Conservation (phyloP, 495 filamentous ascomycete genomes). For the Penicillium argentinense region DNA sequence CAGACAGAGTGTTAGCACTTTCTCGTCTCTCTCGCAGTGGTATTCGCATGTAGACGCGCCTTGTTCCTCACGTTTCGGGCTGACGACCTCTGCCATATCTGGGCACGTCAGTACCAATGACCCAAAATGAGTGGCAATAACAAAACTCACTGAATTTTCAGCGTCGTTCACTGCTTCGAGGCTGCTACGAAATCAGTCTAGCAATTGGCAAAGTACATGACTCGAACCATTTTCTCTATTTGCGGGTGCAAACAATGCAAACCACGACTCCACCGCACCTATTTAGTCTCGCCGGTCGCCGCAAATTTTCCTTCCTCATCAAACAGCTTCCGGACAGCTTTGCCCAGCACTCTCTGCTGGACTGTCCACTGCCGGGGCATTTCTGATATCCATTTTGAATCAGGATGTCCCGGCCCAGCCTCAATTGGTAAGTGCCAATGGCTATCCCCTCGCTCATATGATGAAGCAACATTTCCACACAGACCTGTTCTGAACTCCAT, state of each 20-base stretch:
- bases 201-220: too few species aligned
- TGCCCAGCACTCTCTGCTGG: too few species aligned
- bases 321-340: background rate
- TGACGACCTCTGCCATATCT: slow-evolving; percentile 39
- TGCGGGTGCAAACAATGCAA: slow-evolving; percentile 35
- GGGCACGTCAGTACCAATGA: too few species aligned
- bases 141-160: background rate
- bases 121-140: background rate
- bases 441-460: slow-evolving; percentile 29
- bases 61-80: slow-evolving; percentile 34
- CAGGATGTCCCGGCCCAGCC: too few species aligned
- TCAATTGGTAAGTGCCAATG: background rate
- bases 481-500: slow-evolving; percentile 24
- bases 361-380: too few species aligned
- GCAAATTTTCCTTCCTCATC: slow-evolving; percentile 5
- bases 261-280: slow-evolving; percentile 18
- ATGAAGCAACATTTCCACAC: slow-evolving; percentile 56
- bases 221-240: slow-evolving; percentile 30
- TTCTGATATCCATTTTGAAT: too few species aligned
- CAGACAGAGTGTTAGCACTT: background rate
- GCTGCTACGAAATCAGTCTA: too few species aligned
- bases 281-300: slow-evolving; percentile 16
- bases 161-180: too few species aligned
- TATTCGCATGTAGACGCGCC: slow-evolving; percentile 27
- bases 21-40: background rate